These are phyloP conservation scores for Backusella liffmaniae DNA, from an alignment of 192 early-diverging fungal genomes.

Conservation along the genomic window DNA sequence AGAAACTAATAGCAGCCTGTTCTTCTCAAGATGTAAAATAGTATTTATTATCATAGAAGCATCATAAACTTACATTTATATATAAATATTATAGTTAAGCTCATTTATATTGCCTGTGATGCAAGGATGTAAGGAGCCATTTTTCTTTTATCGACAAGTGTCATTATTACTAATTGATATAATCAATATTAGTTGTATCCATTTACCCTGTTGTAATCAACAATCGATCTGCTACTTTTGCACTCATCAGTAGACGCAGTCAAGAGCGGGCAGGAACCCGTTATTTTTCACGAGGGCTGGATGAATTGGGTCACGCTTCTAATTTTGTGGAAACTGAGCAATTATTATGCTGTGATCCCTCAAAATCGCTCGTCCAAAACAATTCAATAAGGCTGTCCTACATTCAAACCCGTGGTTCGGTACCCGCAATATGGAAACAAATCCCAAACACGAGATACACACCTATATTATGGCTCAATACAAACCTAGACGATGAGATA, in stretches of 20 bases:
- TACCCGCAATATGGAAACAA: conserved; percentile 95
- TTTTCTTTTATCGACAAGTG: background rate
- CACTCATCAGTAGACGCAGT: conserved; percentile 79
- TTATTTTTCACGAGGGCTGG: conserved; percentile 91
- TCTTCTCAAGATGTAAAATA: conserved; percentile 17
- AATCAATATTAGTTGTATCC: conserved; percentile 52
- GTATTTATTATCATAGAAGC: background rate
- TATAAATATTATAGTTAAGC: conserved; percentile 46
- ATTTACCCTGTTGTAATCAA: conserved; percentile 61
- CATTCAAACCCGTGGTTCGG: conserved; percentile 92
- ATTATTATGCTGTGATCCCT: conserved; percentile 65
- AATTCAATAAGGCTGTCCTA: conserved; percentile 54
- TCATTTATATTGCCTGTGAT: conserved; percentile 90
- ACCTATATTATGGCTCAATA: conserved; percentile 76
- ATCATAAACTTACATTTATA: background rate
- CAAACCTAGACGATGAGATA: conserved; percentile 23
- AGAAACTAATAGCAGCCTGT: conserved; percentile 60
- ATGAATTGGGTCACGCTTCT: conserved; percentile 86
- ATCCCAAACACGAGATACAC: conserved; percentile 88
- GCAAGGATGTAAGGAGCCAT: conserved; percentile 72
- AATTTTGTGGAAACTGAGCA: conserved; percentile 99
- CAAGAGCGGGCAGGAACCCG: conserved; percentile 85
- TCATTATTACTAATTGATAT: background rate
- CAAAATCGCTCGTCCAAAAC: conserved; percentile 37
- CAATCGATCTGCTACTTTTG: conserved; percentile 69